Conservation (phyloP, 2,329 filamentous ascomycete species). For the Madurella fahalii region DNA sequence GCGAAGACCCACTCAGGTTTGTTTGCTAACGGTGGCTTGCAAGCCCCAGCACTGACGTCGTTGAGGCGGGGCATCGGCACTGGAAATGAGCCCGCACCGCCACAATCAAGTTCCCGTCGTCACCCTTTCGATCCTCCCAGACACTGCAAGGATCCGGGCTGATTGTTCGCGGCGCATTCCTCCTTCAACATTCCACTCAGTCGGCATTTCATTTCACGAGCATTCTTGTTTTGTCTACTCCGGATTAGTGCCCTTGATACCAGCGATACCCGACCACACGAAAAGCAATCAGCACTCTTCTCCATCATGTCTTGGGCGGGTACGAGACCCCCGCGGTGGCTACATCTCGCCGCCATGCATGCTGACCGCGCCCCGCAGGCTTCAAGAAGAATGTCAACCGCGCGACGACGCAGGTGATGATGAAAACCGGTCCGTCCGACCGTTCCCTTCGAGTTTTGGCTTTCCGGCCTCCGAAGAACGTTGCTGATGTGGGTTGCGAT, state of each 20-base stretch:
- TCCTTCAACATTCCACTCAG: neutral
- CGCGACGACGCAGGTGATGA: slow-evolving; percentile 99
- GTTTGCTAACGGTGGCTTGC: neutral
- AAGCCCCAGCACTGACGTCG: slow-evolving; percentile 22
- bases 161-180: neutral
- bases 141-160: slow-evolving; percentile 7
- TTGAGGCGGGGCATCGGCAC: slow-evolving; percentile 14
- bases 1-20: too few relatives aligned
- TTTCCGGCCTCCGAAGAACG: neutral
- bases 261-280: neutral
- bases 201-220: slow-evolving; percentile 1
- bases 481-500: slow-evolving; percentile 9
- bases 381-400: slow-evolving; percentile 98
- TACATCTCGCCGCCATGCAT: neutral
- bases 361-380: slow-evolving; percentile 41
- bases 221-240: neutral
- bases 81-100: slow-evolving; percentile 19
- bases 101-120: slow-evolving; percentile 27
- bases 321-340: slow-evolving; percentile 29
- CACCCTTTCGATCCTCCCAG: slow-evolving; percentile 15
- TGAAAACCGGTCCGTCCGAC: slow-evolving; percentile 76
- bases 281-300: slow-evolving; percentile 2
- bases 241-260: neutral
- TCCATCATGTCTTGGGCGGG: slow-evolving; percentile 47
- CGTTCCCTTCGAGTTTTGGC: neutral